Base-by-base conservation (phyloP, 169 alveolate genomes). In the Plasmodium berghei region DNA sequence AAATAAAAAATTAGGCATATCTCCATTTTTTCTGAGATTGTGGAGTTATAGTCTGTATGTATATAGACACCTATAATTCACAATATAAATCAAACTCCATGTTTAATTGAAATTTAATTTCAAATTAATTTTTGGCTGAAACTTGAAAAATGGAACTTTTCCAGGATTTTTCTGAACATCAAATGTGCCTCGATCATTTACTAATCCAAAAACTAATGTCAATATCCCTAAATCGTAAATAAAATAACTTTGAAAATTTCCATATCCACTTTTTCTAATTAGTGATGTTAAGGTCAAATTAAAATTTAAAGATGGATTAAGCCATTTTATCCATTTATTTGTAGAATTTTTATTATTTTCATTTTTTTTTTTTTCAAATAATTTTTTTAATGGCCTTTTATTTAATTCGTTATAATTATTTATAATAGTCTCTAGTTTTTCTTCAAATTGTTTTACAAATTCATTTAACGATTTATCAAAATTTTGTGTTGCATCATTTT, bases 111-210 rank as follows among this genome's bases (percentile, higher is more conserved):
- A 72, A 54, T 45, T 90, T 34, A 93, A n/a, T 64, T 93, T 93
- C 12, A 93, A 74, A 62, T 93, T 92, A 42, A 93, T 20, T 71
- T 71, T 86, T 67, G 96, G 96, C 55, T 93, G 96, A 14, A 93
- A 55, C 45, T 92, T 75, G 72, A 93, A 90, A 8, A 91, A 73
- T 16, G 96, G 86, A 62, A 93, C 70, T 14, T 73, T 61, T 1
- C 87, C 94, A 16, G 94, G 89, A 18, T 94, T 93, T 63, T 92
- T 92, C 46, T 91, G 90, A 58, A 83, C 88, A 42, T 93, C 96
- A 40, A 91, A 92, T 10, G 91, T 28, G 49, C 89, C 92, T 18
- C 95, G 58, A 71, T 93, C 95, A 72, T 62, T 56, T 40, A 75
- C 90, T 10, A 80, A 70, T 71, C 96, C 96, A 34, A 93, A 69